Percentiles rank a stretch among this genome's conserved stretches.
These are phyloP conservation scores for Xylariales sp. DNA, from an alignment of 2,329 filamentous ascomycete species.

Conservation along the genomic window DNA sequence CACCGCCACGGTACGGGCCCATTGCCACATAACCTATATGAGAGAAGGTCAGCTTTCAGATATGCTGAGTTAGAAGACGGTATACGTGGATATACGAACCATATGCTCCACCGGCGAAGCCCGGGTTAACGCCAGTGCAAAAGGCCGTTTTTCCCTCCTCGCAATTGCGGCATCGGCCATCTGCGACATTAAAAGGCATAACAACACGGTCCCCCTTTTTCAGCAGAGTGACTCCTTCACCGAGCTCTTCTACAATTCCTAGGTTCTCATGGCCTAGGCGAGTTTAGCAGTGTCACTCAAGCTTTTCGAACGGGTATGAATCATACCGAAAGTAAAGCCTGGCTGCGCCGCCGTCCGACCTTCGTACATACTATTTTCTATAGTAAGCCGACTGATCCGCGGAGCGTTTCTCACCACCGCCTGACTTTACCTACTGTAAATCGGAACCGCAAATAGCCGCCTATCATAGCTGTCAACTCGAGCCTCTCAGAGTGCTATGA, in stretches of 20 bases:
- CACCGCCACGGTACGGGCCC: slow-evolving; percentile 23
- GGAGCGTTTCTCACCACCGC: background rate
- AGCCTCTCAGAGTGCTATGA: background rate
- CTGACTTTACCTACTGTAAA: slow-evolving; percentile 16
- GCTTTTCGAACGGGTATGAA: too few relatives aligned
- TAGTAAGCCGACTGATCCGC: background rate
- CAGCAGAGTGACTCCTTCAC: slow-evolving; percentile 21
- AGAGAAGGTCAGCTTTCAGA: background rate
- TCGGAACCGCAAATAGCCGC: slow-evolving; percentile 28
- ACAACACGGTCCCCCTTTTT: slow-evolving; percentile 28
- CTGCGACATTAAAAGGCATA: slow-evolving; percentile 27
- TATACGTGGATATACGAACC: slow-evolving; percentile 1
- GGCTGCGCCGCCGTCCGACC: slow-evolving; percentile 24
- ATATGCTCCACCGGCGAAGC: slow-evolving; percentile 27
- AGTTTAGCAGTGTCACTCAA: background rate
- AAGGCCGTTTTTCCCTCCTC: slow-evolving; percentile 29
- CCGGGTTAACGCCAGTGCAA: slow-evolving; percentile 27
- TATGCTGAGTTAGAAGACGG: too few relatives aligned
- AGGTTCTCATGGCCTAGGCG: slow-evolving; percentile 22
- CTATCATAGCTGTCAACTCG: slow-evolving; percentile 1
- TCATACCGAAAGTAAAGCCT: slow-evolving; percentile 25
- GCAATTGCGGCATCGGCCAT: slow-evolving; percentile 28
- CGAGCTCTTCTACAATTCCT: slow-evolving; percentile 23
- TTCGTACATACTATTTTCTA: slow-evolving; percentile 20
- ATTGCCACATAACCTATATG: slow-evolving; percentile 22